Evolutionary conservation across 1,284 basidiomycete species (phyloP).

Genomic region (Malassezia brasiliensis): DNA sequence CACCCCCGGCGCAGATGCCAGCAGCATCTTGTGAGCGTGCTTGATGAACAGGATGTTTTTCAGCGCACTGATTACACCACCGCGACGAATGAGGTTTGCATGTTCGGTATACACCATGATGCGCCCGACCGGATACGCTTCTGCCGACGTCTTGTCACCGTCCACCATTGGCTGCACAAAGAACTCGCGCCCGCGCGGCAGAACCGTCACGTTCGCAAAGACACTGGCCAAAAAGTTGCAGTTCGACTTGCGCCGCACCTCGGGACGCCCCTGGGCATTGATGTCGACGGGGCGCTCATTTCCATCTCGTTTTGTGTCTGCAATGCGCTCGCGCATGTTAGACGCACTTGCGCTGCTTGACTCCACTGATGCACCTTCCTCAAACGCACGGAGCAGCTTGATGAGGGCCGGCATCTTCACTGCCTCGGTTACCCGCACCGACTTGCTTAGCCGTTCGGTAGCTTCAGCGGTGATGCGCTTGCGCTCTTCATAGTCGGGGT

Average conservation of each 20-base stretch:
- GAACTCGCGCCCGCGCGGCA: slow-evolving; percentile 41
- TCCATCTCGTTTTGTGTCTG: slow-evolving; percentile 7
- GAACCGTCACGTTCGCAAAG: slow-evolving; percentile 43
- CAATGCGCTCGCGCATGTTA: slow-evolving; percentile 35
- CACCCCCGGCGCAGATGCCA: slow-evolving; percentile 31
- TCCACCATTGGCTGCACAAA: slow-evolving; percentile 33
- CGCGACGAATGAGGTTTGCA: slow-evolving; percentile 43
- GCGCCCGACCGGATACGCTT: slow-evolving; percentile 40
- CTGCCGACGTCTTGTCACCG: slow-evolving; percentile 18
- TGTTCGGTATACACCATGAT: slow-evolving; percentile 46
- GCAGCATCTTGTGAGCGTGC: slow-evolving; percentile 34
- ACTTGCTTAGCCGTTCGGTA: slow-evolving; percentile 26
- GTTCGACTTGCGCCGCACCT: slow-evolving; percentile 41
- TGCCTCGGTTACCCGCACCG: slow-evolving; percentile 17
- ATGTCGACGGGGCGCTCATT: slow-evolving; percentile 23
- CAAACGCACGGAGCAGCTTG: slow-evolving; percentile 42
- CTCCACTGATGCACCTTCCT: slow-evolving; percentile 42
- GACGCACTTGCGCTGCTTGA: slow-evolving; percentile 30
- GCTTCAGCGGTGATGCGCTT: slow-evolving; percentile 28
- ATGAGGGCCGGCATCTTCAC: slow-evolving; percentile 39
- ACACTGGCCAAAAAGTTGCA: slow-evolving; percentile 48
- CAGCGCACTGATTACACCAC: slow-evolving; percentile 43
- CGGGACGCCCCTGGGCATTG: slow-evolving; percentile 26
- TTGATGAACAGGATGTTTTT: slow-evolving; percentile 46
- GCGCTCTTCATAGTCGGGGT: slow-evolving; percentile 34